Percentiles rank a stretch among this genome's conserved stretches.
phyloP scores from a whole-genome alignment of 2,329 filamentous ascomycete species.

The Aspergillus viridinutans region DNA sequence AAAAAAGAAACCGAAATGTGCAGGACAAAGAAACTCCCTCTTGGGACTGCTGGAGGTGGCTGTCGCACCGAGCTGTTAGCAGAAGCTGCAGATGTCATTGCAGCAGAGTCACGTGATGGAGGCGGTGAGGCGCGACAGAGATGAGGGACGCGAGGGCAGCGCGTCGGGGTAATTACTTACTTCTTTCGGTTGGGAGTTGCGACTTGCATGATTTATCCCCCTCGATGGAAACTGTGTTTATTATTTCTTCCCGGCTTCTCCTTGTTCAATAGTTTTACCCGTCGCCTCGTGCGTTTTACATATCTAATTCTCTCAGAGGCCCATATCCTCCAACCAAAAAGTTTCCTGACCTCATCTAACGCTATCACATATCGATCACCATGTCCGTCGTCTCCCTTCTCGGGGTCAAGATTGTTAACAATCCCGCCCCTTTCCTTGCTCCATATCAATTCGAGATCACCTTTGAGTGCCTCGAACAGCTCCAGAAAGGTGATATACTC shows the following conservation, averaged over 20 bases:
- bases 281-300: background rate
- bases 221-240: background rate
- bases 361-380: constrained; percentile 29
- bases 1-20: background rate
- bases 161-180: constrained; percentile 15
- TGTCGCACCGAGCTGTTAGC: constrained; percentile 6
- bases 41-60: constrained; percentile 1
- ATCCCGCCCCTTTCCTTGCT: constrained; percentile 88
- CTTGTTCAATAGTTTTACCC: background rate
- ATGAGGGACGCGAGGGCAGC: constrained; percentile 25
- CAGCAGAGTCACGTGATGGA: constrained; percentile 23
- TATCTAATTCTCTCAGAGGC: background rate
- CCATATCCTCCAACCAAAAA: background rate
- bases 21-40: constrained; percentile 7
- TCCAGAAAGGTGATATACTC: constrained; percentile 71
- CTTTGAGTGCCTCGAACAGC: constrained; percentile 91
- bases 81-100: constrained; percentile 22
- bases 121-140: constrained; percentile 29
- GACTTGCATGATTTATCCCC: background rate
- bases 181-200: constrained; percentile 6
- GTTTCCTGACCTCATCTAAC: constrained; percentile 4
- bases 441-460: constrained; percentile 98
- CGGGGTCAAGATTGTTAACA: constrained; percentile 94
- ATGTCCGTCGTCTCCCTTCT: constrained; percentile 98
- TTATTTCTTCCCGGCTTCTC: background rate